These are phyloP conservation scores for Taphrina flavorubra DNA, from an alignment of 1,139 yeast species.

Conservation along the genomic window DNA sequence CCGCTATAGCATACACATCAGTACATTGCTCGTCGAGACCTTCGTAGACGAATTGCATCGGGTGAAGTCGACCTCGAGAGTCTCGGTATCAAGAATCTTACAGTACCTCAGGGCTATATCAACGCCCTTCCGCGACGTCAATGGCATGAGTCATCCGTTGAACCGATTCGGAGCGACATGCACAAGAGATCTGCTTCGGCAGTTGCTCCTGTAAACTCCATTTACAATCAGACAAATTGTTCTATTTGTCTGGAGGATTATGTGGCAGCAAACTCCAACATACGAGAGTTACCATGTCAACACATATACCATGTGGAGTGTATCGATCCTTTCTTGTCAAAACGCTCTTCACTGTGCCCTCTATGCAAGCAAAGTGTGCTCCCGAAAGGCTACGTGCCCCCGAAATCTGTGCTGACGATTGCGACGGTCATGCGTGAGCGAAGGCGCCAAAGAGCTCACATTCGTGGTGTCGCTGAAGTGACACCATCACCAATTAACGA, in stretches of 20 bases:
- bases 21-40: constrained; percentile 46
- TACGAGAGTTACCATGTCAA: constrained; percentile 49
- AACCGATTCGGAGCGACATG: neutral
- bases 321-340: constrained; percentile 48
- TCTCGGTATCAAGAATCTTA: constrained; percentile 48
- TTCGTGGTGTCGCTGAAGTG: neutral
- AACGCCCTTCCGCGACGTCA: constrained; percentile 47
- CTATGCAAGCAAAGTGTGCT: constrained; percentile 48
- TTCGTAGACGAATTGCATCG: constrained; percentile 47
- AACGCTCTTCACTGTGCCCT: constrained; percentile 49
- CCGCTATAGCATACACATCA: constrained; percentile 44
- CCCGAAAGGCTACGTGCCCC: constrained; percentile 49
- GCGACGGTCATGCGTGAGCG: constrained; percentile 49
- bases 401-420: constrained; percentile 47
- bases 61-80: constrained; percentile 49
- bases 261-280: constrained; percentile 45
- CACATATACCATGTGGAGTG: constrained; percentile 49
- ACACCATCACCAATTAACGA: neutral
- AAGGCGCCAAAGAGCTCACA: constrained; percentile 44
- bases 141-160: constrained; percentile 33
- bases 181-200: neutral
- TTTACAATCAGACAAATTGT: constrained; percentile 47
- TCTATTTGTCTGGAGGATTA: constrained; percentile 50
- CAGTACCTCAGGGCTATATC: constrained; percentile 48
- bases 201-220: constrained; percentile 1